phyloP scores from a whole-genome alignment of 345 rosid genomes.

The Capsella bursapastoris region DNA sequence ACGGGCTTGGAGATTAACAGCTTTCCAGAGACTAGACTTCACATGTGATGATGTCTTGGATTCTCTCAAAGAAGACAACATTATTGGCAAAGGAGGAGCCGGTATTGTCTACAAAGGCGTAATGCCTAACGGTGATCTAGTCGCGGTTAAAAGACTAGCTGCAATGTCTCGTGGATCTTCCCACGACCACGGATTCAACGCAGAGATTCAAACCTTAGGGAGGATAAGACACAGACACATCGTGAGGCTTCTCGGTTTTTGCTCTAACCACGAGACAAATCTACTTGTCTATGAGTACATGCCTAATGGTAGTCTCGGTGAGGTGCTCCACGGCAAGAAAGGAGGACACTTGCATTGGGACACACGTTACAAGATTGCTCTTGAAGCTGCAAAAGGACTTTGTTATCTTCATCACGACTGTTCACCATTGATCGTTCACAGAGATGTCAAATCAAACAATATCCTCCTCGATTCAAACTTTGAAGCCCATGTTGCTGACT shows the following conservation, averaged over 20 bases:
- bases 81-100: constrained; percentile 94
- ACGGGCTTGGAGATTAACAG: constrained; percentile 90
- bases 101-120: constrained; percentile 85
- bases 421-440: constrained; percentile 83
- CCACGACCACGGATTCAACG: constrained; percentile 96
- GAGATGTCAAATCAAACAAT: constrained; percentile 88
- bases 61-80: constrained; percentile 86
- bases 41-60: constrained; percentile 82
- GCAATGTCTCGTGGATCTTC: constrained; percentile 85
- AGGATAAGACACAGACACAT: constrained; percentile 87
- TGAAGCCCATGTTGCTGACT: constrained; percentile 96
- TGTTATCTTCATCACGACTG: constrained; percentile 93
- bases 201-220: constrained; percentile 92
- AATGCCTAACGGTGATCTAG: constrained; percentile 79
- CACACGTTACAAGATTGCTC: constrained; percentile 79
- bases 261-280: constrained; percentile 92
- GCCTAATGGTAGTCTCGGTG: constrained; percentile 94
- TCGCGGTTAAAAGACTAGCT: constrained; percentile 84
- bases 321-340: constrained; percentile 89
- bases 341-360: constrained; percentile 94
- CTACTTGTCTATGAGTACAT: constrained; percentile 86
- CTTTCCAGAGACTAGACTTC: constrained; percentile 94
- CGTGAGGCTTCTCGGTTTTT: constrained; percentile 79
- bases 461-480: constrained; percentile 79
- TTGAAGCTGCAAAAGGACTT: constrained; percentile 87